Conservation (phyloP, 352 stramenopile genomes). For the Halophytophthora polymorphica region DNA sequence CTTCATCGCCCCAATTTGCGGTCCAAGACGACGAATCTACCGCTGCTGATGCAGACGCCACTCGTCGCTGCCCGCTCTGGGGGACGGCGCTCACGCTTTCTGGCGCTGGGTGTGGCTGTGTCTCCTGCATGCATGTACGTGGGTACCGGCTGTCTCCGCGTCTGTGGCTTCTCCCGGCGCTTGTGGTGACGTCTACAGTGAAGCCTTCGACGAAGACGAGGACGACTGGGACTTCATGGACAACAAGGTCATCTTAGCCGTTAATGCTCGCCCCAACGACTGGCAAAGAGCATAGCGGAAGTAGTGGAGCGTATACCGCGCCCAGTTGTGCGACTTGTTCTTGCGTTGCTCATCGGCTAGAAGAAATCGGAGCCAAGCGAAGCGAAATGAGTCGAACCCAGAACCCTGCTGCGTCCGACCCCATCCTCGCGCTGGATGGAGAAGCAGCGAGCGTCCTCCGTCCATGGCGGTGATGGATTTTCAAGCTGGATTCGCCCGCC, state of each 20-base stretch:
- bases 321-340: constrained; percentile 36
- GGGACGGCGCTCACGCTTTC: constrained; percentile 1
- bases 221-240: constrained; percentile 68
- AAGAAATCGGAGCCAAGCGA: no score
- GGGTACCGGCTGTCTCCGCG: constrained; percentile 14
- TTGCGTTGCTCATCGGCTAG: no score
- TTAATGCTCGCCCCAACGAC: constrained; percentile 8
- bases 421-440: no score
- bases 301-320: background rate
- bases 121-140: constrained; percentile 13
- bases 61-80: constrained; percentile 1
- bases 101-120: constrained; percentile 19
- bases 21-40: constrained; percentile 1
- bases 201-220: constrained; percentile 35
- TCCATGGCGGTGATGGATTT: no score
- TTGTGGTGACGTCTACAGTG: constrained; percentile 14
- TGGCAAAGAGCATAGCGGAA: background rate
- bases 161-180: background rate
- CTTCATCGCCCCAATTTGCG: no score
- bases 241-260: constrained; percentile 35
- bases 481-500: no score
- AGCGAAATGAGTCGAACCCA: no score
- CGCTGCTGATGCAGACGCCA: background rate
- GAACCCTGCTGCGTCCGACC: no score
- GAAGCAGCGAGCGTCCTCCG: no score